Evolutionary conservation across 495 filamentous ascomycete genomes (phyloP), one percentile per base, ranked within the genome.

Genomic region (Daldinia loculata): DNA sequence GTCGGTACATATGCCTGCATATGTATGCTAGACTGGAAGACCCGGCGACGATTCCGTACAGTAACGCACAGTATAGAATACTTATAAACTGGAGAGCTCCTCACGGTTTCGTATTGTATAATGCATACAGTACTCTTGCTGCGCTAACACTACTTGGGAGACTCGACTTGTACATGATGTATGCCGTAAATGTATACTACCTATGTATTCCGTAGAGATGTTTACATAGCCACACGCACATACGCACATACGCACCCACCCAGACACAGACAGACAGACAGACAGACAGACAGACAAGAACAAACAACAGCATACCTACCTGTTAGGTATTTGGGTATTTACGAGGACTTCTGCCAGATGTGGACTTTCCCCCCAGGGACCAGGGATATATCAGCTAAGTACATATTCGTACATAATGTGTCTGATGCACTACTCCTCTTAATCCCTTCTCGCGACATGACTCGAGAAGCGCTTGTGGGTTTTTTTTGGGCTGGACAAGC

Each of bases 11-110:
- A 62, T n/a, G 43, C 65, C 56, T 72, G 56, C 61, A 68, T 60
- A 67, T 24, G 30, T 56, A 56, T 36, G 53, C 9, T 56, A 56
- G 53, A 34, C 56, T 57, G 61, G 65, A 61, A 68, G 53, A 66
- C 56, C 66, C 57, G 62, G 66, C 61, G 38, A 58, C n/a, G 62
- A 61, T 66, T 63, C 65, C 70, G 61, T 72, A 66, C 70, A 67
- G 65, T 66, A 56, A 32, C 53, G 34, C 70, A 73, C 70, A 55
- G 70, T 73, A 66, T 65, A 50, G 51, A 55, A 39, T 62, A 58
- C 61, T 26, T 64, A 1, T 17, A 59, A 22, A 30, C 56, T 56
- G 12, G 19, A 50, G 26, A 51, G 51, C 53, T 55, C n/a, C 43
- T 62, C 53, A 39, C 56, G 45, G 55, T 61, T 48, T 60, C 43